Base-by-base conservation (phyloP, 371 early-diverging fungal species). In the Rozella allomycis region DNA sequence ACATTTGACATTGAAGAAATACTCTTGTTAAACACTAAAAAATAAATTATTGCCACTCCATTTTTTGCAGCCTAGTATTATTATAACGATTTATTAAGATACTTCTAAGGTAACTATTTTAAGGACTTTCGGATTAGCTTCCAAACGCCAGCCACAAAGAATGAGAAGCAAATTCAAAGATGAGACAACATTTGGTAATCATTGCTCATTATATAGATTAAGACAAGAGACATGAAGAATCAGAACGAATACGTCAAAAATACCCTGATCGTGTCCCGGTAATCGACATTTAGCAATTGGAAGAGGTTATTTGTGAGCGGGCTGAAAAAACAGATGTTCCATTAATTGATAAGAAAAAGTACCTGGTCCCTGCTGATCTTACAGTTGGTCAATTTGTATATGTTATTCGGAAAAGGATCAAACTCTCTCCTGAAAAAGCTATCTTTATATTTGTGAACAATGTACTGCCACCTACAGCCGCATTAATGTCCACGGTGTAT, bases 381-480 rank as follows among this genome's bases (percentile, higher is more conserved):
- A 91, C 87, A 1, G 84, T 91, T n/a, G 90, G 86, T 12, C 90
- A 91, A 46, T 93, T 93, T 47, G 83, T 90, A 31, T 88, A 84
- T 49, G 88, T 93, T 29, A 83, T 84, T 42, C 70, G 55, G n/a
- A 55, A 55, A 34, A 41, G 55, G 3, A 55, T 55, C 42, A 49
- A 49, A 42, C 45, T 55, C 14, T 42, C 31, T 69, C 74, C 86
- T 18, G 94, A 94, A 42, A 82, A 88, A 60, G 94, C 94, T 28
- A 83, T 94, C 47, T 91, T 90, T 52, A 81, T 90, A 39, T 94
- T 87, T 63, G 87, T 91, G 35, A 86, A 91, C 58, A 23, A 87
- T 32, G 73, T 82, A 13, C 58, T 93, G 25, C 87, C 87, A 17
- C 86, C 86, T 3, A 75, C 76, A 1, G 45, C 55, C 11, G 78